Evolutionary conservation across 148 eudicot species (phyloP), one percentile per base, ranked within the genome.

Genomic region (Vaccinium macrocarpon): DNA sequence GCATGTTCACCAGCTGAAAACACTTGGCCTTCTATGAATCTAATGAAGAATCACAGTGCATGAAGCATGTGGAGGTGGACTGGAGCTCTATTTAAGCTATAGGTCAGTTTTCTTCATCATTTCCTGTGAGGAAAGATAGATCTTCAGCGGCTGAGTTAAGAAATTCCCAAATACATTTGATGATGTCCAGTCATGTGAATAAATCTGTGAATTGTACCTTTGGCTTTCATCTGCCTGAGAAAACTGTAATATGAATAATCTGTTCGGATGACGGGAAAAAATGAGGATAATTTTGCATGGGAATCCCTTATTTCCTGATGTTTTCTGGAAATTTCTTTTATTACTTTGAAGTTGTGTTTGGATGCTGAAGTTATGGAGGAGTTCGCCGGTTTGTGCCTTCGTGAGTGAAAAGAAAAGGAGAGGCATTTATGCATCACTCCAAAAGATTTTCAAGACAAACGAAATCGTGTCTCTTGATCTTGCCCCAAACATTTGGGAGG

Each of bases 1-100:
- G 90, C 98, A 95, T 85, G 89, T 92, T 82, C 93, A 90, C 83
- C 98, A 93, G 91, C 93, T 95, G 82, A 94, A 94, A 82, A 55
- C 96, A 68, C 97, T 95, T 1, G 95, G 98, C 79, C 98, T 95
- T 57, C 84, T 95, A 23, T 94, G 76, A 89, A 66, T 46, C 38
- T 70, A 29, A 32, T 25, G 11, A 15, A 50, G 76, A 71, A 79
- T 74, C 23, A 71, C 48, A 42, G 70, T 53, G 48, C 6, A 19
- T 57, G 68, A 21, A 9, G 25, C 46, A 81, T 70, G 42, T 59
- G 73, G 56, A 48, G 79, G 71, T 82, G 85, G 75, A 78, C 51
- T 18, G 73, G 48, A 57, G 72, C 62, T 59, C 50, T 21, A 6
- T 32, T 55, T 72, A 61, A 48, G 80, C 59, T n/a, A 18, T n/a